These are phyloP conservation scores for Globisporangium takayamanum DNA, from an alignment of 352 stramenopile species.

Conservation along the genomic window DNA sequence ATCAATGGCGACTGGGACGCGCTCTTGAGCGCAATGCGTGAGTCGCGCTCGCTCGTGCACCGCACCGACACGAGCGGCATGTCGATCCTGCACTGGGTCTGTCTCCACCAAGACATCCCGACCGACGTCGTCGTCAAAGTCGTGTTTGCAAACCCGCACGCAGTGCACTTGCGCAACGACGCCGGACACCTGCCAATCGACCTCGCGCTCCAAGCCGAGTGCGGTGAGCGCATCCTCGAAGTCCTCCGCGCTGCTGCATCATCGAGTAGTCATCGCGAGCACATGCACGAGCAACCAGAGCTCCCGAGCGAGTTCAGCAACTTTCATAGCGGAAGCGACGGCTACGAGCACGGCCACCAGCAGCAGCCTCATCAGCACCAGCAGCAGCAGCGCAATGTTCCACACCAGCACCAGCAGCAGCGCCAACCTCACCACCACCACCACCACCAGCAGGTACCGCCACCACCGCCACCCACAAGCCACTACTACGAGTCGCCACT, in stretches of 20 bases:
- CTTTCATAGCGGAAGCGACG: slow-evolving; percentile 21
- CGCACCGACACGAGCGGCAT: slow-evolving; percentile 65
- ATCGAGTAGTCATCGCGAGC: slow-evolving; percentile 9
- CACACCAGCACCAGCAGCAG: slow-evolving; percentile 17
- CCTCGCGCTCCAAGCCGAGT: slow-evolving; percentile 67
- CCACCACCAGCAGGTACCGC: not conserved
- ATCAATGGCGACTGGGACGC: slow-evolving; percentile 80
- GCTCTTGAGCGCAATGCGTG: slow-evolving; percentile 55
- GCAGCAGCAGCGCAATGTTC: slow-evolving; percentile 8
- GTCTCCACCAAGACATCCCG: slow-evolving; percentile 65
- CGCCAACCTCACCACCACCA: not conserved
- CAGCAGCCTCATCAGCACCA: slow-evolving; percentile 17
- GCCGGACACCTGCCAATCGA: slow-evolving; percentile 72
- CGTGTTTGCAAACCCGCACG: slow-evolving; percentile 71
- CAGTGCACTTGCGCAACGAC: slow-evolving; percentile 62
- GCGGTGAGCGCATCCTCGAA: slow-evolving; percentile 64
- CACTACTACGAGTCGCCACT: not conserved
- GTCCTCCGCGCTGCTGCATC: slow-evolving; percentile 44
- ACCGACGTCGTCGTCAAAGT: slow-evolving; percentile 77
- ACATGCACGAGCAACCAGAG: slow-evolving; percentile 24
- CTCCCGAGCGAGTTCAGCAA: slow-evolving; percentile 29
- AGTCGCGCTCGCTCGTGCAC: slow-evolving; percentile 48
- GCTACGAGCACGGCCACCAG: slow-evolving; percentile 12
- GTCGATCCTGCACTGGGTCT: slow-evolving; percentile 77
- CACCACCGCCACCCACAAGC: not conserved